Conservation (phyloP, 352 stramenopile species). For the Phytophthora pinifolia region DNA sequence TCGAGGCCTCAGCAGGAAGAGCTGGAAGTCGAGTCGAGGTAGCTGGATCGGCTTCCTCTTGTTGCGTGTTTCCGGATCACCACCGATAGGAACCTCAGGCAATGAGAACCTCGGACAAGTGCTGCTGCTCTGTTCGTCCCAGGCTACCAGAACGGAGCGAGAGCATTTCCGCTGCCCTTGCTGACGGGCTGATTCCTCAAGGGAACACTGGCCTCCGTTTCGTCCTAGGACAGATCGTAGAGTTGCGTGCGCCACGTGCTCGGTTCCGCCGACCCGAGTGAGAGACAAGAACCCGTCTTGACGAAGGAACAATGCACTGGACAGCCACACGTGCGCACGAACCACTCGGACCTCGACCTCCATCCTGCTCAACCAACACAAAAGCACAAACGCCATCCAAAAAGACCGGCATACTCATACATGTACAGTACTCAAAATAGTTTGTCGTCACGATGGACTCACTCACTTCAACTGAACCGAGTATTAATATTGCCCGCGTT, state of each 20-base stretch:
- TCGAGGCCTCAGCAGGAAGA: conserved; percentile 33
- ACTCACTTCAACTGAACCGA: too few relatives aligned
- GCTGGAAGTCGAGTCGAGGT: conserved; percentile 35
- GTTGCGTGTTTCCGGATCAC: not conserved
- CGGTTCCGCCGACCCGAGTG: conserved; percentile 17
- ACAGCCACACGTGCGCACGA: conserved; percentile 44
- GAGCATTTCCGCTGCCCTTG: conserved; percentile 13
- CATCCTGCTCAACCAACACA: conserved; percentile 12
- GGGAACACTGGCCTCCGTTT: conserved; percentile 8
- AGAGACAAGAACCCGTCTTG: conserved; percentile 47
- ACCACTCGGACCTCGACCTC: conserved; percentile 38
- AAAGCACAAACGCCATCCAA: not conserved
- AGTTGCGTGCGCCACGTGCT: conserved; percentile 32
- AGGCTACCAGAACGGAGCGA: conserved; percentile 30
- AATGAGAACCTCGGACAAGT: conserved; percentile 23
- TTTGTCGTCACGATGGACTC: too few relatives aligned
- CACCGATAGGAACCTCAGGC: conserved; percentile 1
- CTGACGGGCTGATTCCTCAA: conserved; percentile 4
- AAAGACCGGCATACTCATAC: too few relatives aligned
- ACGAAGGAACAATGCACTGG: conserved; percentile 20
- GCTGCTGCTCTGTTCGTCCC: conserved; percentile 19
- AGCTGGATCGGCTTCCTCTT: conserved; percentile 8
- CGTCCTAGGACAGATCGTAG: conserved; percentile 21
- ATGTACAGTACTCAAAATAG: too few relatives aligned
- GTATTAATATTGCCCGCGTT: too few relatives aligned